These are phyloP conservation scores for Lojkania enalia DNA, from an alignment of 2,329 filamentous ascomycete species.

Conservation along the genomic window DNA sequence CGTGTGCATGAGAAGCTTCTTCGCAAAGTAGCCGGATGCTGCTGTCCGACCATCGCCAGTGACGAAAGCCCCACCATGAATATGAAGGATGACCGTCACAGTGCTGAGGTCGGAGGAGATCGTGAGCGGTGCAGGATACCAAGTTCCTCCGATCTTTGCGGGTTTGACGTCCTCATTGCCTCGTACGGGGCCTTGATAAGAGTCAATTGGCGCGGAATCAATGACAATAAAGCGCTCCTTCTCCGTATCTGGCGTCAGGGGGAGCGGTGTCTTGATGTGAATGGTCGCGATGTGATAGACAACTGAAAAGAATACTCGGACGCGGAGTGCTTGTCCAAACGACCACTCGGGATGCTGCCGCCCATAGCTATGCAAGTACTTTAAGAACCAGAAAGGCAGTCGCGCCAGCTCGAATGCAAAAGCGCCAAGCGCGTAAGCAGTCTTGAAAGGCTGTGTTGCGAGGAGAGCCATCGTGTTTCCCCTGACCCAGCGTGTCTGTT, in stretches of 20 bases:
- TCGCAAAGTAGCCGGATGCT: constrained; percentile 35
- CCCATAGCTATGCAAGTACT: constrained; percentile 40
- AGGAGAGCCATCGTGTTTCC: constrained; percentile 24
- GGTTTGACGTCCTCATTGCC: constrained; percentile 42
- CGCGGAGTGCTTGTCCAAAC: constrained; percentile 43
- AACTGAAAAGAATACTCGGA: constrained; percentile 38
- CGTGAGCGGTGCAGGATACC: constrained; percentile 43
- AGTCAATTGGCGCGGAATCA: constrained; percentile 20
- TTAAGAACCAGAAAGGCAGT: constrained; percentile 46
- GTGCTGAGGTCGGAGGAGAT: constrained; percentile 15
- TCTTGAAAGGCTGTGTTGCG: constrained; percentile 46
- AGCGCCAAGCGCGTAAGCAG: constrained; percentile 43
- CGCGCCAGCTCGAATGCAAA: constrained; percentile 39
- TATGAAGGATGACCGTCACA: constrained; percentile 48
- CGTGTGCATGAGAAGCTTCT: constrained; percentile 42
- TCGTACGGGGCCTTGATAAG: constrained; percentile 37
- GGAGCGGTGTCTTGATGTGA: constrained; percentile 32
- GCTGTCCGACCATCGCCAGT: constrained; percentile 47
- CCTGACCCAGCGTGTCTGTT: neutral
- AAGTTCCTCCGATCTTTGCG: constrained; percentile 46
- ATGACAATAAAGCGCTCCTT: constrained; percentile 45
- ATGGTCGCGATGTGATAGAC: constrained; percentile 39
- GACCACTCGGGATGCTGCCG: constrained; percentile 48
- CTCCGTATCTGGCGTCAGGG: constrained; percentile 43
- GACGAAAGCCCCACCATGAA: constrained; percentile 56